A percentile compares a stretch with the other conserved stretches of the same genome.
Evolutionary conservation across 768 basidiomycete species (phyloP).

Genomic region (Suillus fuscotomentosus): DNA sequence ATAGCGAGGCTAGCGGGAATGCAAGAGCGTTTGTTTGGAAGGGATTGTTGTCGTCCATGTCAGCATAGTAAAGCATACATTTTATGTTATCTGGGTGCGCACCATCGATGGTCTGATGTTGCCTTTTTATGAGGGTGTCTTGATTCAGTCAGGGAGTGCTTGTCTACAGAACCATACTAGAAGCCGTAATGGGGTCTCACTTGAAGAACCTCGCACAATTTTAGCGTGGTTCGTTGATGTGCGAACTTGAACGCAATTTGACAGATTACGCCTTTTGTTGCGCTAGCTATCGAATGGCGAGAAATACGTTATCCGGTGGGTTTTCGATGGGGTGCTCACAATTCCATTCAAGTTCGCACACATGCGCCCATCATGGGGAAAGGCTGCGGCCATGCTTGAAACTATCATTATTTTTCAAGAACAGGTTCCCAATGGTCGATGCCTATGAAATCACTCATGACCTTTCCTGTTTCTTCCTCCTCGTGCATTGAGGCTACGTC

Average conservation of each 20-base stretch:
- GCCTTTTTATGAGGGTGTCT: background rate
- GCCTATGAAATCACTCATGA: background rate
- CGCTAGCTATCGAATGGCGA: background rate
- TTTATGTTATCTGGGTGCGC: background rate
- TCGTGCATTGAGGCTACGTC: background rate
- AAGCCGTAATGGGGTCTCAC: background rate
- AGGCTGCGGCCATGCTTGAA: background rate
- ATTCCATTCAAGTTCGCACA: background rate
- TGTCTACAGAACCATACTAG: background rate
- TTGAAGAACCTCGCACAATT: background rate
- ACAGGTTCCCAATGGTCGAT: background rate
- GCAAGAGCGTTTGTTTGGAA: constrained; percentile 76
- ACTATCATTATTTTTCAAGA: background rate
- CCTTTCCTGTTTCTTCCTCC: background rate
- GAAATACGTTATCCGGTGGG: background rate
- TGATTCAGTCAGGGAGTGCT: background rate
- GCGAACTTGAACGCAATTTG: background rate
- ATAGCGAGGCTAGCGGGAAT: constrained; percentile 76
- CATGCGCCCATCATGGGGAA: background rate
- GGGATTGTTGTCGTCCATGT: constrained; percentile 44
- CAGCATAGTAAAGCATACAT: constrained; percentile 10
- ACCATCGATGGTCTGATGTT: background rate
- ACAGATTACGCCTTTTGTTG: background rate
- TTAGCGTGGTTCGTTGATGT: background rate
- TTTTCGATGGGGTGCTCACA: background rate